Percentiles rank a stretch among this genome's conserved stretches.
Evolutionary conservation across 805 yeast genomes (phyloP).

Genomic region (Candida arabinofermentans): DNA sequence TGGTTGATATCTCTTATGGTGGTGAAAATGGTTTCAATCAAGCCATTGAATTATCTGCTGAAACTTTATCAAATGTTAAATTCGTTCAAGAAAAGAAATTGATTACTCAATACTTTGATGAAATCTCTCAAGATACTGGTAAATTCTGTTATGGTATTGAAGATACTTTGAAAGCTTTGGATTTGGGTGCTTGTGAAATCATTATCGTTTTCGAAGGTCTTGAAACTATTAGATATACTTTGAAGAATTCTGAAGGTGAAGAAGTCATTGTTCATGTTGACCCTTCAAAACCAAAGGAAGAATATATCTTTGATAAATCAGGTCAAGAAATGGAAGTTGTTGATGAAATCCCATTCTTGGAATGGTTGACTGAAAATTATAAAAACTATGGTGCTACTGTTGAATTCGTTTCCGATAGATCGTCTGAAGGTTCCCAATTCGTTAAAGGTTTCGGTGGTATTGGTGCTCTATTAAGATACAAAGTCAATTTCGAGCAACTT

Average conservation of each 20-base stretch:
- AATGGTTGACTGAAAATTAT: constrained; percentile 98
- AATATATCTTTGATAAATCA: constrained; percentile 77
- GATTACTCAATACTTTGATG: constrained; percentile 88
- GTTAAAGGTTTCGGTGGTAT: constrained; percentile 98
- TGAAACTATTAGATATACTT: constrained; percentile 76
- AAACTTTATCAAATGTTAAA: constrained; percentile 93
- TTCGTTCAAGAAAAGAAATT: constrained; percentile 98
- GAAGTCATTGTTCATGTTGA: constrained; percentile 68
- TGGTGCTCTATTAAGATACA: constrained; percentile 94
- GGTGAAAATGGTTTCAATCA: constrained; percentile 99
- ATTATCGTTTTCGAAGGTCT: constrained; percentile 91
- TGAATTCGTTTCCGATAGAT: constrained; percentile 94
- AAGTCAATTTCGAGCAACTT: constrained; percentile 94
- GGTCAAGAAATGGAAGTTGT: constrained; percentile 91
- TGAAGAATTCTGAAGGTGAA: constrained; percentile 78
- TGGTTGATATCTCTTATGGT: constrained; percentile 97
- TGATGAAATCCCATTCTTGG: constrained; percentile 80
- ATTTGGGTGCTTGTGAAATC: constrained; percentile 92
- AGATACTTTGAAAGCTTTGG: constrained; percentile 94
- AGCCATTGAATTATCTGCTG: constrained; percentile 97
- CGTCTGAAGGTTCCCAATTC: constrained; percentile 98
- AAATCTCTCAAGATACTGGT: constrained; percentile 96
- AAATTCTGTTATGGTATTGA: constrained; percentile 97
- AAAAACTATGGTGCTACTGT: constrained; percentile 90
- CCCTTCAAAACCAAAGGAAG: constrained; percentile 71